Base-by-base conservation (phyloP, 2,329 filamentous ascomycete genomes). In the Orbilia oligospora region DNA sequence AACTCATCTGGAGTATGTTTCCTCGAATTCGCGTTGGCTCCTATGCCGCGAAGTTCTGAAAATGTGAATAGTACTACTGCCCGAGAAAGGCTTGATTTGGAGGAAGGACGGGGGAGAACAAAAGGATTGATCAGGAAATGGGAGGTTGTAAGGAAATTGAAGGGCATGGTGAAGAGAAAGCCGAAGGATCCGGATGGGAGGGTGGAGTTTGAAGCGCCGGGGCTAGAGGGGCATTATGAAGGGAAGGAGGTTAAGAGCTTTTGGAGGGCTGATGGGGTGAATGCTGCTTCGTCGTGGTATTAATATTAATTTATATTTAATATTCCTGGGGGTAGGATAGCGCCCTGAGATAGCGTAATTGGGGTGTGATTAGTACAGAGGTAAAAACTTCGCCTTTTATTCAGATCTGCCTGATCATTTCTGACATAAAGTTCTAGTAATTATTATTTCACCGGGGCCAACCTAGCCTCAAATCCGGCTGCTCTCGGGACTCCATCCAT, bases 141-240 rank as follows among this genome's bases (percentile, higher is more conserved):
- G 56, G 56, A 61, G 36, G 36, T 61, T 44, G 2, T 61, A 4
- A 36, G 56, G 12, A 61, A 44, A n/a, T n/a, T 61, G 56, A 61
- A 18, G 12, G 33, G 33, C 18, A 61, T 61, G 56, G 36, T 61
- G 14, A 61, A 24, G 36, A 41, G 20, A 36, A 41, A 18, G 56
- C 3, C 56, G 9, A 41, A 18, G 5, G 36, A n/a, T n/a, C n/a
- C n/a, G n/a, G n/a, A 44, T 18, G 56, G 56, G 20, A 12, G 6
- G n/a, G 20, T 18, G 3, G 18, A 44, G 12, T 8, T n/a, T 14
- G 20, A 44, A 12, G n/a, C 27, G 8, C 14, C 22, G n/a, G n/a
- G 30, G 30, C 14, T 58, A 30, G 53, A 18, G 27, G 3, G 18
- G 3, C 27, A 41, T 36, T 61, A 61, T 27, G 56, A 61, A 2